Evolutionary conservation across 768 basidiomycete genomes (phyloP).

Genomic region (Suillus decipiens): DNA sequence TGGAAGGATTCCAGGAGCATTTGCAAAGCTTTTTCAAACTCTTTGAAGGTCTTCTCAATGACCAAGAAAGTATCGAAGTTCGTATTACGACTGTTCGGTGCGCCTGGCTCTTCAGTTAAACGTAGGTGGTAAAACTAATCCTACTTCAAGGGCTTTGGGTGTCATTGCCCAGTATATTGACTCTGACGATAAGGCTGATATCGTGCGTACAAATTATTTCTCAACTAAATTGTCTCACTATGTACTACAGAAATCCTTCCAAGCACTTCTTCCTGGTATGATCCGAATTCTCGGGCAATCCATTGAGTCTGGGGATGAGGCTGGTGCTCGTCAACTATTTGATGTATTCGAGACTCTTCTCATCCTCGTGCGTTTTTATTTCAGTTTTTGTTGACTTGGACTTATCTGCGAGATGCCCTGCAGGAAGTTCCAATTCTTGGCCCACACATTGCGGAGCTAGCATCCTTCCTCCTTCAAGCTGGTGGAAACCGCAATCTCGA

Average conservation of each 20-base stretch:
- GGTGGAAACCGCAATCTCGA: constrained; percentile 80
- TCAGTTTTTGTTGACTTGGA: neutral
- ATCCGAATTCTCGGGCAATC: constrained; percentile 86
- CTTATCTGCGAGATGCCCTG: constrained; percentile 14
- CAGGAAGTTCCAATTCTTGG: constrained; percentile 94
- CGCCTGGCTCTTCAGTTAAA: constrained; percentile 15
- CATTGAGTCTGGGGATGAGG: constrained; percentile 78
- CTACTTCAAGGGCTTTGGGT: constrained; percentile 67
- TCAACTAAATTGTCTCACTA: constrained; percentile 8
- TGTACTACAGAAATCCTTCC: constrained; percentile 72
- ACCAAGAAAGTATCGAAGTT: constrained; percentile 88
- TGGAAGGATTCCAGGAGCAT: constrained; percentile 84
- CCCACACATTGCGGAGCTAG: constrained; percentile 84
- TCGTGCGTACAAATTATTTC: constrained; percentile 52
- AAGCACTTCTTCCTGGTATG: constrained; percentile 82
- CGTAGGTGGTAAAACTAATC: constrained; percentile 13
- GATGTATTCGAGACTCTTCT: constrained; percentile 96
- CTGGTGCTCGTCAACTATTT: constrained; percentile 83
- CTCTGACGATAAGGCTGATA: constrained; percentile 79
- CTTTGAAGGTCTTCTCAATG: constrained; percentile 69
- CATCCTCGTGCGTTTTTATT: constrained; percentile 65
- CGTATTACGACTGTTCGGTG: constrained; percentile 87
- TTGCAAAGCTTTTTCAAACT: constrained; percentile 76
- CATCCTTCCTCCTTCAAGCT: constrained; percentile 82
- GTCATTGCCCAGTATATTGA: constrained; percentile 94